Conservation (phyloP, 2,329 filamentous ascomycete species). For the Elsinoe fawcettii region DNA sequence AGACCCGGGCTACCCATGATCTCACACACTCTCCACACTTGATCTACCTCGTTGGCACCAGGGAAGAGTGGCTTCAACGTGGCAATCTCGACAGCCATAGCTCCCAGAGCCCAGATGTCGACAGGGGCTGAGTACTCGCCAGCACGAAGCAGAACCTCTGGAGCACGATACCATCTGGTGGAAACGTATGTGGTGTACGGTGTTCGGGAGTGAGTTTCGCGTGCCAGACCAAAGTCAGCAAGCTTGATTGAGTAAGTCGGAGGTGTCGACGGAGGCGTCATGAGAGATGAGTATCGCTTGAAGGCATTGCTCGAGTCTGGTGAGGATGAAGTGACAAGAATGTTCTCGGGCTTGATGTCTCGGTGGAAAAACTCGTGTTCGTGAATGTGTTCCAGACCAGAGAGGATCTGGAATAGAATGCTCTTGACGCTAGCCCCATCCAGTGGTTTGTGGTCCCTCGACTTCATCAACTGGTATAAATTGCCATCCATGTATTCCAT, state of each 20-base stretch:
- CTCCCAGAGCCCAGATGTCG: slow-evolving; percentile 96
- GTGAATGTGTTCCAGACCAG: slow-evolving; percentile 93
- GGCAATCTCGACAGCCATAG: slow-evolving; percentile 97
- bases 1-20: slow-evolving; percentile 98
- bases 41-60: slow-evolving; percentile 95
- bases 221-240: slow-evolving; percentile 93
- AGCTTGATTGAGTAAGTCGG: slow-evolving; percentile 96
- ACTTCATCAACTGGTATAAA: slow-evolving; percentile 97
- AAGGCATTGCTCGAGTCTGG: slow-evolving; percentile 78
- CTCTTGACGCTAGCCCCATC: slow-evolving; percentile 92
- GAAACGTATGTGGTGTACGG: slow-evolving; percentile 98
- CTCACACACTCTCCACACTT: slow-evolving; percentile 97
- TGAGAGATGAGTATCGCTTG: slow-evolving; percentile 82
- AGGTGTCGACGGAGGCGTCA: slow-evolving; percentile 91
- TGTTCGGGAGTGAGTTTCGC: slow-evolving; percentile 91
- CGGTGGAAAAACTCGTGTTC: slow-evolving; percentile 96
- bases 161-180: slow-evolving; percentile 89
- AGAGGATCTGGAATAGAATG: slow-evolving; percentile 94
- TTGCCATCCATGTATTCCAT: slow-evolving; percentile 99
- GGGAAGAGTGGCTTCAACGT: slow-evolving; percentile 95
- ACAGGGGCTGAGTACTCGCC: slow-evolving; percentile 97
- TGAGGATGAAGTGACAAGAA: slow-evolving; percentile 85
- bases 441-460: slow-evolving; percentile 86
- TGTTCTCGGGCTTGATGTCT: slow-evolving; percentile 99
- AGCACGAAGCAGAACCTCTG: slow-evolving; percentile 85